Percentiles rank a stretch among this genome's conserved stretches.
These are phyloP conservation scores for Linnemannia schmuckeri DNA, from an alignment of 192 early-diverging fungal genomes.

Conservation along the genomic window DNA sequence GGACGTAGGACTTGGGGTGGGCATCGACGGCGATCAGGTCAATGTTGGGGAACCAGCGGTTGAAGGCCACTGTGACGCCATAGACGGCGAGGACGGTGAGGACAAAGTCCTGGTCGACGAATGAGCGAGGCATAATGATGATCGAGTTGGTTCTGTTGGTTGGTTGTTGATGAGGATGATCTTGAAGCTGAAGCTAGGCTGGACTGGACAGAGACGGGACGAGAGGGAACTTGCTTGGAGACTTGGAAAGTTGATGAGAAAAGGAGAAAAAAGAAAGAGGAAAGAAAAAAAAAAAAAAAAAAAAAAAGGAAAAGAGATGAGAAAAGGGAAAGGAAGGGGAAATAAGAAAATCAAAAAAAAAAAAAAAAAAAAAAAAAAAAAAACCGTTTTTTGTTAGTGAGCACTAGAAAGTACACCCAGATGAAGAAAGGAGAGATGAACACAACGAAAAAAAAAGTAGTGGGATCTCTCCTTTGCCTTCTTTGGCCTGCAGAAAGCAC, in stretches of 20 bases:
- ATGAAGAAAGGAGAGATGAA: neutral
- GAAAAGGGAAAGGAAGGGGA: neutral
- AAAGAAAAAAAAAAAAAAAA: neutral
- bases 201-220: neutral
- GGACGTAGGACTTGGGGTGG: constrained; percentile 32
- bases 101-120: constrained; percentile 49
- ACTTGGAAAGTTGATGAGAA: constrained; percentile 5
- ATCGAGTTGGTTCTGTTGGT: neutral
- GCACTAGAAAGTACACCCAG: neutral
- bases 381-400: too few species aligned
- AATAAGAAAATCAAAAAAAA: neutral
- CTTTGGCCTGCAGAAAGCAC: neutral
- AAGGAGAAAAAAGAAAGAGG: constrained; percentile 5
- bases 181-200: neutral
- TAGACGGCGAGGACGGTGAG: constrained; percentile 40
- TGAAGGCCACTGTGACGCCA: constrained; percentile 36
- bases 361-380: neutral
- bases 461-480: neutral
- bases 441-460: neutral
- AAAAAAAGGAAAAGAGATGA: neutral
- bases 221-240: constrained; percentile 1
- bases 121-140: constrained; percentile 43
- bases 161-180: neutral
- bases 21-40: constrained; percentile 42
- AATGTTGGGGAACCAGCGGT: constrained; percentile 43